phyloP scores from a whole-genome alignment of 169 alveolate species.

The Plasmodium sp. region DNA sequence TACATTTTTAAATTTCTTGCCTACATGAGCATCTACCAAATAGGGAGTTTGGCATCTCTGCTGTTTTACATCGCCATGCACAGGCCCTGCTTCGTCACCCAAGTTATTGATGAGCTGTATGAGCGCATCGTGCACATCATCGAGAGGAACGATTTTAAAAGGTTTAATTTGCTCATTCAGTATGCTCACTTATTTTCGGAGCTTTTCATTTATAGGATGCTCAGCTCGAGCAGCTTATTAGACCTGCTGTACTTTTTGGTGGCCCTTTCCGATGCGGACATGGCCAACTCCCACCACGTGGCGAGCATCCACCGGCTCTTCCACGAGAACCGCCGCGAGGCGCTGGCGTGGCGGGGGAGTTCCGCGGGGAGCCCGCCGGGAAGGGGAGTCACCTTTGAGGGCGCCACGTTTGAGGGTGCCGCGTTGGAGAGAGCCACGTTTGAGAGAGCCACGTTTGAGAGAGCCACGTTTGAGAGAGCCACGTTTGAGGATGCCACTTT shows the following conservation, averaged over 20 bases:
- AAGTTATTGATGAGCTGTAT: constrained; percentile 52
- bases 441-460: too few species aligned
- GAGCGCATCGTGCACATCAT: constrained; percentile 24
- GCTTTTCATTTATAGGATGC: constrained; percentile 12
- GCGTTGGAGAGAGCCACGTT: too few species aligned
- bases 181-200: constrained; percentile 43
- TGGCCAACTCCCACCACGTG: constrained; percentile 19
- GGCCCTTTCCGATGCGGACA: constrained; percentile 23
- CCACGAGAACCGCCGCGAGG: neutral
- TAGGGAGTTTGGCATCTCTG: constrained; percentile 41
- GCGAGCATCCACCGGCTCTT: constrained; percentile 4
- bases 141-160: constrained; percentile 29
- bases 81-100: constrained; percentile 60
- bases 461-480: too few species aligned
- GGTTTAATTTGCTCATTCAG: constrained; percentile 19
- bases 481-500: too few species aligned
- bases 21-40: constrained; percentile 56
- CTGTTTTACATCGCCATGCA: constrained; percentile 28
- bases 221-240: constrained; percentile 37
- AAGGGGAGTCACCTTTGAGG: too few species aligned
- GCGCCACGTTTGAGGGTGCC: too few species aligned
- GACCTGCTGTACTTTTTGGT: constrained; percentile 43
- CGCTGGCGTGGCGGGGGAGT: too few species aligned
- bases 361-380: too few species aligned
- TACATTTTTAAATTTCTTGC: constrained; percentile 39